Evolutionary conservation across 176 grass and related monocot species (phyloP).

Genomic region (Cymbopogon citratus): DNA sequence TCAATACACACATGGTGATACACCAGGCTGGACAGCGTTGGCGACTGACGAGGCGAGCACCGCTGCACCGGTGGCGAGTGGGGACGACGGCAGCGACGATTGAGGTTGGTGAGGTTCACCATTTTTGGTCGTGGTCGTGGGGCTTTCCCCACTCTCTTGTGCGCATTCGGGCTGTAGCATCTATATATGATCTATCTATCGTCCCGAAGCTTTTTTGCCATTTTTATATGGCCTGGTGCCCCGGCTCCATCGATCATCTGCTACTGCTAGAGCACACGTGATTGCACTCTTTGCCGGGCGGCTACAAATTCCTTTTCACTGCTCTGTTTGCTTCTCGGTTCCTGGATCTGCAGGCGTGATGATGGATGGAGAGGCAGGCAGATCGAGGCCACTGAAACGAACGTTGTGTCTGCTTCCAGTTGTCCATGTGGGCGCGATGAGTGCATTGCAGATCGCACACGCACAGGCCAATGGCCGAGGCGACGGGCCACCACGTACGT

Average conservation of each 20-base stretch:
- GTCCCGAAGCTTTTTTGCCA: neutral
- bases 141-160: neutral
- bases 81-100: neutral
- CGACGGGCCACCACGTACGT: neutral
- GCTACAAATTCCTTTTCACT: neutral
- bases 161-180: neutral
- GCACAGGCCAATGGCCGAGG: neutral
- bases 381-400: neutral
- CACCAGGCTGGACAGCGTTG: neutral
- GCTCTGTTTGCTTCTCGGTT: neutral
- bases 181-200: no score
- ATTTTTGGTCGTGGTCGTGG: neutral
- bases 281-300: neutral
- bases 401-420: neutral
- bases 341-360: neutral
- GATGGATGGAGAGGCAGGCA: neutral
- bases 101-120: neutral
- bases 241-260: no score
- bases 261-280: neutral
- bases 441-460: neutral
- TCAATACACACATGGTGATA: neutral
- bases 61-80: neutral
- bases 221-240: neutral
- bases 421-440: neutral
- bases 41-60: neutral